Evolutionary conservation across 2,329 filamentous ascomycete species (phyloP), one percentile per base, ranked within the genome.

Genomic region (Colletotrichum trifolii): DNA sequence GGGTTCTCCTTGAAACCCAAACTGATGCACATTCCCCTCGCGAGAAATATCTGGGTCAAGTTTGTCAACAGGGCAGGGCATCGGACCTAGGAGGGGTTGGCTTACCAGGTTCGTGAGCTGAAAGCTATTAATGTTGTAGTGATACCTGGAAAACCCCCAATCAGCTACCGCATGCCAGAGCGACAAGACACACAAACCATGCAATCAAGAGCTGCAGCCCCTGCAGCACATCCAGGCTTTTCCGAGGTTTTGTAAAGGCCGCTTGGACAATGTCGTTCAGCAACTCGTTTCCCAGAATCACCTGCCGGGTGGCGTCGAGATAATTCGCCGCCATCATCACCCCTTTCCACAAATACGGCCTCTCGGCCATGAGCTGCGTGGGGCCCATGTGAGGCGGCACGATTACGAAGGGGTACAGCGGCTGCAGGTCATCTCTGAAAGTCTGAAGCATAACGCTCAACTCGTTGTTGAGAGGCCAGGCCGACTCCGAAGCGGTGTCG

Each of bases 311-410:
- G 0, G 81, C 81, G 49, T 85, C 79, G 2, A 78, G 74, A 53
- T 81, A 76, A 60, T 73, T 75, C 15, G 76, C 73, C 53, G 75
- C 76, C 72, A 85, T 77, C 79, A 85, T 83, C 66, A 81, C 71
- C 4, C 77, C 80, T 69, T 83, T 84, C 82, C 82, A 86, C 45
- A 85, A 67, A 45, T 81, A 81, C 25, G 83, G 82, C 6, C 77
- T 73, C 64, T 76, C 65, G 34, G 71, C 69, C 34, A 74, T 75
- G 48, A 85, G 71, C 66, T 79, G 72, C 2, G 71, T 69, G 1
- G 81, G 74, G 4, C 71, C 72, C 68, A 82, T 68, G 48, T 74
- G 66, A 33, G 69, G 67, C 1, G 82, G 77, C 5, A 83, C 72
- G 12, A 80, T 67, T 8, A 82, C 79, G 65, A 85, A 85, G 8